A percentile compares a stretch with the other conserved stretches of the same genome.
phyloP scores from a whole-genome alignment of 768 basidiomycete genomes.

The Boletellus ananas region DNA sequence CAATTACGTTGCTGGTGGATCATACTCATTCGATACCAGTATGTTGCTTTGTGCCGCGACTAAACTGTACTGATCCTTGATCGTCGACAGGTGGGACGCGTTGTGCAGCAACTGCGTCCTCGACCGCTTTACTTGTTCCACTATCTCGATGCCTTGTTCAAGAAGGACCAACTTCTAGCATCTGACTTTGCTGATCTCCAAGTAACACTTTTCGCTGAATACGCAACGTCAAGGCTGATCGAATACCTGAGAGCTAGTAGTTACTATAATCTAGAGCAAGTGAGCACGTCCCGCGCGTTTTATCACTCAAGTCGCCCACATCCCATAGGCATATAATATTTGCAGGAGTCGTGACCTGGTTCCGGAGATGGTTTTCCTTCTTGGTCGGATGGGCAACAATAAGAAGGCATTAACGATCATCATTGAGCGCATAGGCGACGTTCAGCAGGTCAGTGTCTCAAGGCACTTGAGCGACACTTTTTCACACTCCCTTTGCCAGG shows the following conservation, averaged over 20 bases:
- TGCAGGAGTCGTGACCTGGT: slow-evolving; percentile 86
- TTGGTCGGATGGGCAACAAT: slow-evolving; percentile 97
- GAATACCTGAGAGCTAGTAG: slow-evolving; percentile 90
- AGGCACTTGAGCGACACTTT: not conserved
- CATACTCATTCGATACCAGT: slow-evolving; percentile 97
- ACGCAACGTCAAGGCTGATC: slow-evolving; percentile 70
- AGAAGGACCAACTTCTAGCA: slow-evolving; percentile 78
- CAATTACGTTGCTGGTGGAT: slow-evolving; percentile 84
- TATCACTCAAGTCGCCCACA: not conserved
- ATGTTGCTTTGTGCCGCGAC: slow-evolving; percentile 21
- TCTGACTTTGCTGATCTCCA: slow-evolving; percentile 82
- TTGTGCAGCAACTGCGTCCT: slow-evolving; percentile 79
- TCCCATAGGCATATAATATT: slow-evolving; percentile 71
- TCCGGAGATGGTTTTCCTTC: slow-evolving; percentile 94
- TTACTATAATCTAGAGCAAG: slow-evolving; percentile 86
- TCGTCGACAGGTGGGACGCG: slow-evolving; percentile 65
- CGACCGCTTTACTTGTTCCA: slow-evolving; percentile 83
- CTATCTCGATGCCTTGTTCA: slow-evolving; percentile 87
- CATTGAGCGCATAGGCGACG: slow-evolving; percentile 92
- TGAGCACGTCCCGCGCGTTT: slow-evolving; percentile 25
- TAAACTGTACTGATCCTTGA: not conserved
- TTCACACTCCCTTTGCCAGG: slow-evolving; percentile 41
- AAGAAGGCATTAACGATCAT: slow-evolving; percentile 92
- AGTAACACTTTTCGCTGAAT: slow-evolving; percentile 91
- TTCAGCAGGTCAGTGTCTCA: slow-evolving; percentile 60